Percentiles rank a stretch among this genome's conserved stretches.
Evolutionary conservation across 2,329 filamentous ascomycete species (phyloP).

Genomic region (Decorospora gaudefroyi): DNA sequence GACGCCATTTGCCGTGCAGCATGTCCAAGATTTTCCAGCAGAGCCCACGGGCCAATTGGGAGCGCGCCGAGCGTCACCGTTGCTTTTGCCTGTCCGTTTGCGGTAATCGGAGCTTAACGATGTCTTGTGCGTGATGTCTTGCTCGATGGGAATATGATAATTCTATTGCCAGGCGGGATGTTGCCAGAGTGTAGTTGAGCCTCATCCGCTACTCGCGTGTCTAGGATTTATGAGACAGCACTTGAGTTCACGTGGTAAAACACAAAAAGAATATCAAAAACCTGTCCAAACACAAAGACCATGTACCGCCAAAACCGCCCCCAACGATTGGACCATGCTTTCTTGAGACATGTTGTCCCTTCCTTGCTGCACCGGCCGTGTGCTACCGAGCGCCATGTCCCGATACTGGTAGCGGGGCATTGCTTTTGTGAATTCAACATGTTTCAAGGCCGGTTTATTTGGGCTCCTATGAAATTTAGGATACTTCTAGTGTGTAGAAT

Average conservation of each 20-base stretch:
- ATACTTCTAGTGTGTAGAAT: not conserved
- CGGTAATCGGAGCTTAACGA: constrained; percentile 7
- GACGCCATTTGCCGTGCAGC: constrained; percentile 7
- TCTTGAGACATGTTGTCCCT: not conserved
- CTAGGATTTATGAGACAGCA: not conserved
- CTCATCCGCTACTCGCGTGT: not conserved
- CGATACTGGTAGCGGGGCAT: not conserved
- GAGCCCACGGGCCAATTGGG: constrained; percentile 9
- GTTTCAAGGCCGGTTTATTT: constrained; percentile 3
- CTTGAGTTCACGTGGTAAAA: not conserved
- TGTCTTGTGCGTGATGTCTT: too few relatives aligned
- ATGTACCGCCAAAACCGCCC: not conserved
- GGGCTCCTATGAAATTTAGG: not conserved
- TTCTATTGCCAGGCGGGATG: too few relatives aligned
- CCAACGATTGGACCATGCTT: constrained; percentile 1
- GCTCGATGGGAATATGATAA: too few relatives aligned
- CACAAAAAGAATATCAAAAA: too few relatives aligned
- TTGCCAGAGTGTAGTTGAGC: not conserved
- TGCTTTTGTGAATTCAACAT: constrained; percentile 4
- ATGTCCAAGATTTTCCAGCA: not conserved
- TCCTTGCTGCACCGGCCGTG: not conserved
- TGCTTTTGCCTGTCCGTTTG: constrained; percentile 1
- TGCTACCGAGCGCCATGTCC: constrained; percentile 4
- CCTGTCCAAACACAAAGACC: not conserved
- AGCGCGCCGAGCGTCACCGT: constrained; percentile 9